phyloP scores from a whole-genome alignment of 768 basidiomycete genomes.

The Auriscalpium microsporum region DNA sequence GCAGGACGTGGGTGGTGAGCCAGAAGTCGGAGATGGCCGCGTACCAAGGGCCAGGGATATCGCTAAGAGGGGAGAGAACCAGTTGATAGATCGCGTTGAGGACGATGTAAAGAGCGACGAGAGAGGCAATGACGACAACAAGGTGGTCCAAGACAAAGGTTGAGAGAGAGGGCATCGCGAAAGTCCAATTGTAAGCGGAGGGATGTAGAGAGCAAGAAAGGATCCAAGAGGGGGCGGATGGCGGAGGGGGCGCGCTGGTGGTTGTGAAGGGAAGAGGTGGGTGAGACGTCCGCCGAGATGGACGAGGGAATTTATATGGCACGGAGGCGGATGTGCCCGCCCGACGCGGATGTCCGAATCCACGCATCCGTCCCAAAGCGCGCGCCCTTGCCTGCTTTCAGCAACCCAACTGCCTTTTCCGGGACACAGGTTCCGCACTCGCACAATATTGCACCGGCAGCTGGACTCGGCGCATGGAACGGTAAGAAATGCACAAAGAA shows the following conservation, averaged over 20 bases:
- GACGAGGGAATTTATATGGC: not conserved
- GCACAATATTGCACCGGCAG: no score
- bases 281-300: not conserved
- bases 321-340: no score
- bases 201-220: constrained; percentile 1
- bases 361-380: not conserved
- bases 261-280: not conserved
- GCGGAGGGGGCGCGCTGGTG: not conserved
- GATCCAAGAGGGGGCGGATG: not conserved
- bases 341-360: no score
- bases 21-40: constrained; percentile 62
- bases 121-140: constrained; percentile 5
- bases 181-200: not conserved
- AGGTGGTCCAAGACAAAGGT: constrained; percentile 9
- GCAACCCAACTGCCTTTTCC: no score
- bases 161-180: constrained; percentile 12
- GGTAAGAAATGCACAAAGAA: no score
- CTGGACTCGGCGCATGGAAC: no score
- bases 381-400: not conserved
- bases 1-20: constrained; percentile 58
- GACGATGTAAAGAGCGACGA: constrained; percentile 13
- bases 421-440: no score
- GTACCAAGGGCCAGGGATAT: constrained; percentile 73
- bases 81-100: constrained; percentile 29
- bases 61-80: constrained; percentile 59